Percentiles rank a stretch among this genome's conserved stretches.
These are phyloP conservation scores for Tricholoma matsutake DNA, from an alignment of 768 basidiomycete species.

Conservation along the genomic window DNA sequence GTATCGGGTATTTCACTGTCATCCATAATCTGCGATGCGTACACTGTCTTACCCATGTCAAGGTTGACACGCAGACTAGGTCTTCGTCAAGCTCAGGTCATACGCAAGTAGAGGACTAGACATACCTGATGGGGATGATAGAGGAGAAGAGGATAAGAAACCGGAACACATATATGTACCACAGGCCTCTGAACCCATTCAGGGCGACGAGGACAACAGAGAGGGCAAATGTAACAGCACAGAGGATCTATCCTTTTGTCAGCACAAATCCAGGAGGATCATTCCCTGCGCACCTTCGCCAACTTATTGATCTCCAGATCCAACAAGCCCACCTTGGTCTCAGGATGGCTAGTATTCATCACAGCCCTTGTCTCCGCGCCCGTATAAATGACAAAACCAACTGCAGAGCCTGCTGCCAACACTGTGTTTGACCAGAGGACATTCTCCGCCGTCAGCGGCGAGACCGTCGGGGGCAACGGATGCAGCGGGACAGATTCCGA, in stretches of 20 bases:
- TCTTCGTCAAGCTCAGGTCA: background rate
- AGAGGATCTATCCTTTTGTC: constrained; percentile 66
- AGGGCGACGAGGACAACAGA: constrained; percentile 91
- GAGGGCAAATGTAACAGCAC: constrained; percentile 88
- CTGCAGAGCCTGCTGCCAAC: constrained; percentile 88
- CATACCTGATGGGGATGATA: constrained; percentile 97
- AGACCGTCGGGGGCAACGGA: constrained; percentile 52
- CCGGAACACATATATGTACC: constrained; percentile 95
- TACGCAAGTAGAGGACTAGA: constrained; percentile 4
- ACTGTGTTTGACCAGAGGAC: constrained; percentile 98
- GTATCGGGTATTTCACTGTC: constrained; percentile 92
- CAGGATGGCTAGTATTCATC: constrained; percentile 97
- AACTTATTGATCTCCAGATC: constrained; percentile 95
- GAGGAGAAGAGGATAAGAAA: constrained; percentile 98
- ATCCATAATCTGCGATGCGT: constrained; percentile 92
- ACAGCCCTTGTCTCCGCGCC: constrained; percentile 94
- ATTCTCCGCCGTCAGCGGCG: constrained; percentile 93
- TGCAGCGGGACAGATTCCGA: constrained; percentile 35
- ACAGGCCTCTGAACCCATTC: constrained; percentile 92
- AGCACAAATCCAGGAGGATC: background rate
- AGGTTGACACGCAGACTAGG: constrained; percentile 93
- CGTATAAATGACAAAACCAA: constrained; percentile 93
- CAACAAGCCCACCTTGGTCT: constrained; percentile 88
- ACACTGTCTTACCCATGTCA: constrained; percentile 99
- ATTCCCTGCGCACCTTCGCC: constrained; percentile 75